These are phyloP conservation scores for Vaccinium myrtillus DNA, from an alignment of 148 eudicot species.

Conservation along the genomic window DNA sequence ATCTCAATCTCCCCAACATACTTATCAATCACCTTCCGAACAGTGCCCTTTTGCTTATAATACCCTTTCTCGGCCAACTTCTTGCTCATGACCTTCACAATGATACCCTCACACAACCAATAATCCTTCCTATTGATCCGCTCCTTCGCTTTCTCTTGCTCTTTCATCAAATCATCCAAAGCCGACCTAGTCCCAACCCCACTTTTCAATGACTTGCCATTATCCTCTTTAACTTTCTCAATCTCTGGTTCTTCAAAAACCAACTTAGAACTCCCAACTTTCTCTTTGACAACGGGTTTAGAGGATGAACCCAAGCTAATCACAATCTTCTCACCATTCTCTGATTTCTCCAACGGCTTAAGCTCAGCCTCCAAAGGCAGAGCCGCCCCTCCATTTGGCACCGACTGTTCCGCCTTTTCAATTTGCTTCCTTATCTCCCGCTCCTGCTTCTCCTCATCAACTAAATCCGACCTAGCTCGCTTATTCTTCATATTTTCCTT, in stretches of 20 bases:
- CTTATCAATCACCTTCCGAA: conserved; percentile 68
- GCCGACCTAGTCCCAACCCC: conserved; percentile 36
- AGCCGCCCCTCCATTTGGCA: neutral
- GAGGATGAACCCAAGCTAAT: conserved; percentile 31
- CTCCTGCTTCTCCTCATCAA: conserved; percentile 89
- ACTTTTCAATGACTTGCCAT: conserved; percentile 19
- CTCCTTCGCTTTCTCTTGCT: conserved; percentile 84
- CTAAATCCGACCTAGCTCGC: conserved; percentile 70
- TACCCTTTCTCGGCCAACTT: conserved; percentile 79
- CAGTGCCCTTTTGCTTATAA: conserved; percentile 84
- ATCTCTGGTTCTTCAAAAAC: conserved; percentile 60
- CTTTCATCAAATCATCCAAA: conserved; percentile 82
- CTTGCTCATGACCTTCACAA: conserved; percentile 92
- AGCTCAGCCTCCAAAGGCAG: conserved; percentile 9
- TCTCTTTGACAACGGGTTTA: conserved; percentile 38
- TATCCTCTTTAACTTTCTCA: conserved; percentile 29
- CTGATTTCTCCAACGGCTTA: conserved; percentile 29
- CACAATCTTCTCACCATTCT: conserved; percentile 44
- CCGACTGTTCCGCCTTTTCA: conserved; percentile 59
- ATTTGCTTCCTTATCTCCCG: conserved; percentile 74
- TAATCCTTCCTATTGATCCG: conserved; percentile 78
- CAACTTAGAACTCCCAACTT: conserved; percentile 39
- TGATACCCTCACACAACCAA: conserved; percentile 77
- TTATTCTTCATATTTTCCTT: conserved; percentile 84
- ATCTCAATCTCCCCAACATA: conserved; percentile 93